phyloP scores from a whole-genome alignment of 352 stramenopile genomes.

The Globisporangium takayamanum region DNA sequence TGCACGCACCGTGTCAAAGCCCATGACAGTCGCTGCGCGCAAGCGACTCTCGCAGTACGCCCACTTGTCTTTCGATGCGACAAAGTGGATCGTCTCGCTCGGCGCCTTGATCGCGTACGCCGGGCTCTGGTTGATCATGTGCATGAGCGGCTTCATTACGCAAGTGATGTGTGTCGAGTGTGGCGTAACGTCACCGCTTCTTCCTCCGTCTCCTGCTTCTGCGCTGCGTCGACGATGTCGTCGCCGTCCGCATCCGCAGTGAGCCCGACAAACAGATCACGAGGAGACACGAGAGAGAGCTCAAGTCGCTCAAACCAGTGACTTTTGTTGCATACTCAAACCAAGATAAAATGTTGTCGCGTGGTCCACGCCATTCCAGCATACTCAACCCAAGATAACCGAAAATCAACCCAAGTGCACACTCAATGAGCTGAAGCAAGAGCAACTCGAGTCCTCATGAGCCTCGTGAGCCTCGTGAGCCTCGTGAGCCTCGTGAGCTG shows the following conservation, averaged over 20 bases:
- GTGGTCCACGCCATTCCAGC: no score
- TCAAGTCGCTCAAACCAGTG: no score
- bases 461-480: no score
- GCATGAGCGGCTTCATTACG: conserved; percentile 26
- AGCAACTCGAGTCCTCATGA: no score
- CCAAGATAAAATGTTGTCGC: no score
- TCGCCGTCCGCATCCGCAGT: background rate
- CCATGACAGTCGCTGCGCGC: conserved; percentile 42
- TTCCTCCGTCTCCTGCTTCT: background rate
- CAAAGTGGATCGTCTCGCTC: conserved; percentile 38
- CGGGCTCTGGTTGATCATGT: conserved; percentile 47
- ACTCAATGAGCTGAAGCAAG: no score
- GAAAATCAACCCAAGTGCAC: no score
- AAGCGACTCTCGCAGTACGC: conserved; percentile 40
- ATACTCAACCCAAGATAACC: no score
- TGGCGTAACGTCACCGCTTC: background rate
- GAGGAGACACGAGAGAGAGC: no score
- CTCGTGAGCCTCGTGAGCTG: no score
- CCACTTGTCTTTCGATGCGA: conserved; percentile 40
- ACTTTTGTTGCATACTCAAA: no score
- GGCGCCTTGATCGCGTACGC: conserved; percentile 42
- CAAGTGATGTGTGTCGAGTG: background rate
- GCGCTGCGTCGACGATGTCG: background rate
- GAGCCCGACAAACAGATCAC: no score
- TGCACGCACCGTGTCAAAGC: conserved; percentile 59